Evolutionary conservation across 169 alveolate genomes (phyloP), one percentile per base, ranked within the genome.

Genomic region (Plasmodium fragile): DNA sequence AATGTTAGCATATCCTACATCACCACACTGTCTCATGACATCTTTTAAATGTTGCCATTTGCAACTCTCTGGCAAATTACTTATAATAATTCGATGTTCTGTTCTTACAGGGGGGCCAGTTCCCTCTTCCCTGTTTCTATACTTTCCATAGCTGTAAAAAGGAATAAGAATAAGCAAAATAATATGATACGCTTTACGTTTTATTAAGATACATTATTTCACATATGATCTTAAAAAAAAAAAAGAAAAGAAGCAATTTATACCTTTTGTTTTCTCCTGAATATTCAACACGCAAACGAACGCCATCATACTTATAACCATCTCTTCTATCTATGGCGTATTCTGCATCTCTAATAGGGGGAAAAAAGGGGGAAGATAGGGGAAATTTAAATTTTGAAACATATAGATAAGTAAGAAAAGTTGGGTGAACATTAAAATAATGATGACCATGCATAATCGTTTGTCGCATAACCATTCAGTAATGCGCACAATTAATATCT

Each of bases 31-130:
- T 79, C 98, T 79, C 96, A 97, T 93, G 91, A 95, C 97, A 83
- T 97, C 98, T 93, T 97, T 97, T 80, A 97, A 92, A 73, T 97
- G 97, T 69, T 97, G 98, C 98, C 98, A 97, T 55, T 96, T 87
- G 77, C 97, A 96, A 75, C 95, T 92, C 16, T 96, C 96, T 49
- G 98, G 98, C 39, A 97, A 81, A 94, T 96, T 96, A 69, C 81
- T 83, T 43, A 96, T 96, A 72, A 92, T 91, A 55, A 96, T 82
- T 43, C 97, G 95, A 36, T 87, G 89, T 32, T 96, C 97, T n/a
- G 97, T 96, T 69, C 97, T 96, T 81, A 87, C 30, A 25, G 92
- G 93, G 36, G 93, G 93, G 16, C 93, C 93, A 78, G 32, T 30
- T 25, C 87, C 89, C 18, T 87, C 93, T 72, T 87, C 93, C 55